phyloP scores from a whole-genome alignment of 1,284 basidiomycete species.

The Cutaneotrichosporon sp. region DNA sequence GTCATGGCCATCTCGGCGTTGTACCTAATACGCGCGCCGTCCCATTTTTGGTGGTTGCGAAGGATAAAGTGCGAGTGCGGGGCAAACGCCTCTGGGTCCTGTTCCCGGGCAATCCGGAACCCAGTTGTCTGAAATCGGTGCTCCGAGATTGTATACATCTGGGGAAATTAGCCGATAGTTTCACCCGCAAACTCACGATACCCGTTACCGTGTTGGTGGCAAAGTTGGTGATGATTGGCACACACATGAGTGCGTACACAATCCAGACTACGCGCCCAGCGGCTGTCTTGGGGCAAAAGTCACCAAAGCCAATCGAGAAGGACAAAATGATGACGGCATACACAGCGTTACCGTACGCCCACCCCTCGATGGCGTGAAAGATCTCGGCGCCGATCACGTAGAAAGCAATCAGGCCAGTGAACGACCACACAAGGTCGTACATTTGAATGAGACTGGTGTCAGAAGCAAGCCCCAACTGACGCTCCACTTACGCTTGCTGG shows the following conservation, averaged over 20 bases:
- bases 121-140: slow-evolving; percentile 11
- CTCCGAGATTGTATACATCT: slow-evolving; percentile 19
- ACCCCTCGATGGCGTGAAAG: slow-evolving; percentile 42
- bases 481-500: slow-evolving; percentile 43
- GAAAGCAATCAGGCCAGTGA: slow-evolving; percentile 39
- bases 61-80: slow-evolving; percentile 43
- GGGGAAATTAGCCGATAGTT: neutral
- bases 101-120: slow-evolving; percentile 14
- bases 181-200: slow-evolving; percentile 29
- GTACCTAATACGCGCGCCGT: neutral
- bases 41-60: slow-evolving; percentile 31
- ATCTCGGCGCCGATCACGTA: slow-evolving; percentile 45
- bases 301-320: slow-evolving; percentile 46
- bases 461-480: neutral
- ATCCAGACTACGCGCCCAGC: slow-evolving; percentile 46
- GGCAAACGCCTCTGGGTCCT: slow-evolving; percentile 34
- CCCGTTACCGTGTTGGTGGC: slow-evolving; percentile 49
- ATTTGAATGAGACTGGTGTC: slow-evolving; percentile 37
- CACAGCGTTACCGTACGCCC: slow-evolving; percentile 39
- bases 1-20: neutral
- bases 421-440: slow-evolving; percentile 43
- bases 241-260: slow-evolving; percentile 48
- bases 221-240: slow-evolving; percentile 51
- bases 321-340: slow-evolving; percentile 41
- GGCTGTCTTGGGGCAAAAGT: slow-evolving; percentile 34